phyloP scores from a whole-genome alignment of 1,139 yeast species.

The Magnusiomyces ingens region DNA sequence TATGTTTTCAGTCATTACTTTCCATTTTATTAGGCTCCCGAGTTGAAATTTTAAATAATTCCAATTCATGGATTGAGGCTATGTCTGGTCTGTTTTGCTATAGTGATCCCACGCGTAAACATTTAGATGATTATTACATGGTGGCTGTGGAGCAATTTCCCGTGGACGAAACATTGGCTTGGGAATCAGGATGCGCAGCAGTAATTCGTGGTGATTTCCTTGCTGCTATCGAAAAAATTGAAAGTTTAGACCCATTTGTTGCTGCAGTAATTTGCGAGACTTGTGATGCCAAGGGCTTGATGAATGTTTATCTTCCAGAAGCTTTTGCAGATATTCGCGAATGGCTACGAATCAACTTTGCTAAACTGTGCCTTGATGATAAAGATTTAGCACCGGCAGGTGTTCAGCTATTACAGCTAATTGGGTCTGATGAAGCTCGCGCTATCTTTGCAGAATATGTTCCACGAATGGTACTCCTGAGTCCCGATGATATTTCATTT shows the following conservation, averaged over 20 bases:
- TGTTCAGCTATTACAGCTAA: conserved; percentile 20
- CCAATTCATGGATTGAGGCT: conserved; percentile 67
- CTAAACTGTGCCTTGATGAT: conserved; percentile 22
- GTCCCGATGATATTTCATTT: conserved; percentile 79
- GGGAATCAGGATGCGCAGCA: conserved; percentile 62
- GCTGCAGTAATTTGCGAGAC: conserved; percentile 61
- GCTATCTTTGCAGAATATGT: conserved; percentile 52
- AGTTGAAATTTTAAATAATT: conserved; percentile 42
- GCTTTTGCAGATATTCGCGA: conserved; percentile 18
- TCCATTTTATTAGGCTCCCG: conserved; percentile 44
- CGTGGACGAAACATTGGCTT: conserved; percentile 36
- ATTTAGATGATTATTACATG: conserved; percentile 40
- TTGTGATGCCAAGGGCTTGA: conserved; percentile 57
- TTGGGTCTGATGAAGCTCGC: conserved; percentile 30
- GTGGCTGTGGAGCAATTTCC: conserved; percentile 33
- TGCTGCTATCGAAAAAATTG: conserved; percentile 54
- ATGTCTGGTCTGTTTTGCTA: conserved; percentile 54
- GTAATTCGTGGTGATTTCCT: conserved; percentile 53
- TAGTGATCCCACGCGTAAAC: conserved; percentile 48
- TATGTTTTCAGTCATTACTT: conserved; percentile 17
- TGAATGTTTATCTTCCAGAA: conserved; percentile 39
- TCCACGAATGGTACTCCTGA: conserved; percentile 47
- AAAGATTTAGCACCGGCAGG: conserved; percentile 20
- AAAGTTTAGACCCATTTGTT: conserved; percentile 57
- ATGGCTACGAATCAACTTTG: conserved; percentile 25